phyloP scores from a whole-genome alignment of 768 basidiomycete species.

The Amanita subjunquillea region DNA sequence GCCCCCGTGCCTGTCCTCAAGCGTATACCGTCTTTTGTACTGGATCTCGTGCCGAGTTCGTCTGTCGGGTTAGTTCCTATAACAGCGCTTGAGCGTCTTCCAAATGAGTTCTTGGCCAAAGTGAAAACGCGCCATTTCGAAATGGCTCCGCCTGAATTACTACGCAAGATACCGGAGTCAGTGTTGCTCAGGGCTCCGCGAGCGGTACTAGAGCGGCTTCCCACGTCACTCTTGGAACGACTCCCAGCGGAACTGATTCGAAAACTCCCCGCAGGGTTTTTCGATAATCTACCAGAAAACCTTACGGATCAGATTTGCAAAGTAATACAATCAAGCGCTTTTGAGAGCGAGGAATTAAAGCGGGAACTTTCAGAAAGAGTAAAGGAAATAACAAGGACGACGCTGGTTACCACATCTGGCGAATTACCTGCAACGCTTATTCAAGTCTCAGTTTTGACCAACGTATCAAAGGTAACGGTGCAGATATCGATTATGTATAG shows the following conservation, averaged over 20 bases:
- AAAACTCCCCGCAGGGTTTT: neutral
- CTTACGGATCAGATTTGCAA: neutral
- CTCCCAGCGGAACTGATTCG: neutral
- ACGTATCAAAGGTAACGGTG: neutral
- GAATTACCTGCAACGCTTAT: neutral
- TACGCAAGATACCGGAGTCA: neutral
- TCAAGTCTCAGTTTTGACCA: neutral
- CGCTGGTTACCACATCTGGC: neutral
- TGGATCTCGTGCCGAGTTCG: neutral
- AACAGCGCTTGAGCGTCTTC: neutral
- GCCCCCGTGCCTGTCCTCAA: neutral
- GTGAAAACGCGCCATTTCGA: neutral
- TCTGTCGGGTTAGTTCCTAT: neutral
- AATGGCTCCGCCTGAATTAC: neutral
- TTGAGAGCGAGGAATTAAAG: neutral
- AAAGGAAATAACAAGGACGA: neutral
- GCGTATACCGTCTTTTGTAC: neutral
- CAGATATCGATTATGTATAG: too few relatives aligned
- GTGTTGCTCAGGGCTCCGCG: neutral
- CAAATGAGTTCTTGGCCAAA: neutral
- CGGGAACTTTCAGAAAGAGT: neutral
- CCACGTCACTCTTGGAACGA: neutral
- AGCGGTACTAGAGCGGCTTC: neutral
- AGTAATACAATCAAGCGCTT: neutral
- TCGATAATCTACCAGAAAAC: neutral